These are phyloP conservation scores for Gymnopilus dilepis DNA, from an alignment of 768 basidiomycete species.

Conservation along the genomic window DNA sequence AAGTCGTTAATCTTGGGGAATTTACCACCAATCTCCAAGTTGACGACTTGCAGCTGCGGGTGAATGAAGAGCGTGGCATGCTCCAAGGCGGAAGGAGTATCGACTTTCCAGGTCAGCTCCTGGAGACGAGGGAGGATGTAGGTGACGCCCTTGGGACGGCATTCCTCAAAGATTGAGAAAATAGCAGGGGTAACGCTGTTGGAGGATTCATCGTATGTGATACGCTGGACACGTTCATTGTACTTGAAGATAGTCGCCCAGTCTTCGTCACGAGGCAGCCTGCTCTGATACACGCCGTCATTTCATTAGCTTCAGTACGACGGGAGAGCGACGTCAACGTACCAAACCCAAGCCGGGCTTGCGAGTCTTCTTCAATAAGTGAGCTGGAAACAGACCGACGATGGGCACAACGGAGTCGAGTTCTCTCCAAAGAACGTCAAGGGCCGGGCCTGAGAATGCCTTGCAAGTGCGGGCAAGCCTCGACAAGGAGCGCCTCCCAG, in stretches of 20 bases:
- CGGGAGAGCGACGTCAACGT: conserved; percentile 31
- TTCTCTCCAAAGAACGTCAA: conserved; percentile 78
- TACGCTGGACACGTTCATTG: conserved; percentile 67
- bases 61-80: conserved; percentile 68
- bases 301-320: conserved; percentile 5
- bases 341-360: conserved; percentile 82
- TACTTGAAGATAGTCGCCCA: conserved; percentile 73
- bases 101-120: conserved; percentile 74
- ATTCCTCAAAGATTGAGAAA: conserved; percentile 70
- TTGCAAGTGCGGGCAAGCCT: conserved; percentile 78
- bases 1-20: conserved; percentile 65
- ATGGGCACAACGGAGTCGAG: conserved; percentile 77
- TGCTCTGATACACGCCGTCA: conserved; percentile 44
- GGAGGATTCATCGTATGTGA: conserved; percentile 72
- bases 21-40: conserved; percentile 63
- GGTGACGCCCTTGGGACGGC: conserved; percentile 51
- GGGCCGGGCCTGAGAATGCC: conserved; percentile 72
- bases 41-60: conserved; percentile 62
- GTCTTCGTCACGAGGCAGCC: conserved; percentile 66
- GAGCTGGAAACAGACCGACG: conserved; percentile 71
- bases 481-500: conserved; percentile 70
- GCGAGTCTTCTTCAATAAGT: conserved; percentile 69
- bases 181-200: conserved; percentile 68
- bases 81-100: conserved; percentile 68
- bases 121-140: conserved; percentile 74